Evolutionary conservation across 179 eudicot genomes (phyloP).

Genomic region (Spergularia azorica): DNA sequence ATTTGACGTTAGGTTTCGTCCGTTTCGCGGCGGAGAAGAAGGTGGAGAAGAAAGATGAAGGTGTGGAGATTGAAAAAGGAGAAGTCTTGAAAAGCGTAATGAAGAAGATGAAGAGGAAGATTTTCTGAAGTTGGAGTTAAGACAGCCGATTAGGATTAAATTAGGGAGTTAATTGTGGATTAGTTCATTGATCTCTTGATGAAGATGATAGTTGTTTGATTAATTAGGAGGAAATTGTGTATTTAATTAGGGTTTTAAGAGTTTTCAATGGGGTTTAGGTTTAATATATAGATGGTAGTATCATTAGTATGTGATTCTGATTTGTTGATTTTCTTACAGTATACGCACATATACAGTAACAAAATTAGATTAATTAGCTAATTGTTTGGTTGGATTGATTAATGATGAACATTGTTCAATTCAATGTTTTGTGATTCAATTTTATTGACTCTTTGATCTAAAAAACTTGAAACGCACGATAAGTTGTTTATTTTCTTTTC

Average conservation of each 20-base stretch:
- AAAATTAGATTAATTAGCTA: not conserved
- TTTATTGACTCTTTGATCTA: no score
- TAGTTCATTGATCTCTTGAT: slow-evolving; percentile 12
- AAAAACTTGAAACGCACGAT: no score
- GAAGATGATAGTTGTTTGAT: no score
- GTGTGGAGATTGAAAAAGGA: slow-evolving; percentile 24
- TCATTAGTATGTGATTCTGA: not conserved
- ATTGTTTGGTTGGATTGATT: not conserved
- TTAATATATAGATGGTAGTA: not conserved
- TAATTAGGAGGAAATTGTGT: not conserved
- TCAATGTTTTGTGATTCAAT: slow-evolving; percentile 2
- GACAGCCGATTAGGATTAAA: slow-evolving; percentile 21
- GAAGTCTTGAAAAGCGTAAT: slow-evolving; percentile 22
- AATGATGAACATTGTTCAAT: not conserved
- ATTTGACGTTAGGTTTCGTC: slow-evolving; percentile 18
- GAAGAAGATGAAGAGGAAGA: slow-evolving; percentile 20
- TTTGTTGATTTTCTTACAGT: not conserved
- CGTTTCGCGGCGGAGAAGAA: not conserved
- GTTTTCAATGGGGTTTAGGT: not conserved
- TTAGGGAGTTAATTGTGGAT: not conserved
- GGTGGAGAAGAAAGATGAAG: not conserved
- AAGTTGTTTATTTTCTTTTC: no score
- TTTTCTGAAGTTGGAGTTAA: slow-evolving; percentile 34
- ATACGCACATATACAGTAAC: not conserved
- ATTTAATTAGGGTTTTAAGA: not conserved